Evolutionary conservation across 106 monocot genomes (phyloP).

Genomic region (Dendrobium nobile): DNA sequence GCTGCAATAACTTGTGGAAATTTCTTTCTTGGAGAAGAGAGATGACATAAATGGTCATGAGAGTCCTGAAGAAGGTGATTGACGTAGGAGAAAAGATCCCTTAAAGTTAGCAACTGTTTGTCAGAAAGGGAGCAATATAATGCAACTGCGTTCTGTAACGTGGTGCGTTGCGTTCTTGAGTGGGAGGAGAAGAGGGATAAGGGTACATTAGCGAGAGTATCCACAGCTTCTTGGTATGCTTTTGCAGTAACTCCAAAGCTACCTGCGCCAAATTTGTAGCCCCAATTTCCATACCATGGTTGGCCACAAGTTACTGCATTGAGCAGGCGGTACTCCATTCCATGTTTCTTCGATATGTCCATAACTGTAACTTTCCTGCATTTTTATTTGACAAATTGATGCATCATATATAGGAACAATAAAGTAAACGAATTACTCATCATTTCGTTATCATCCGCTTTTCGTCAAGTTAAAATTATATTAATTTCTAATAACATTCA

Average conservation of each 20-base stretch:
- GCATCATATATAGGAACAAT: too few species aligned
- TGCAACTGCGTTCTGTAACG: slow-evolving; percentile 44
- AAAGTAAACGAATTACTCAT: too few species aligned
- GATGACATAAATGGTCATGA: not conserved
- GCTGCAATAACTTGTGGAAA: not conserved
- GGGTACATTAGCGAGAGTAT: slow-evolving; percentile 35
- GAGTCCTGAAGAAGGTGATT: slow-evolving; percentile 28
- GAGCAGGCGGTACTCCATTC: slow-evolving; percentile 61
- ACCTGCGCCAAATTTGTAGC: slow-evolving; percentile 61
- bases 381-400: not conserved
- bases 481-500: too few species aligned
- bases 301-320: slow-evolving; percentile 48
- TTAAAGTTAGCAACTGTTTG: slow-evolving; percentile 30
- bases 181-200: slow-evolving; percentile 46
- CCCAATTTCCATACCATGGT: slow-evolving; percentile 85
- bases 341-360: slow-evolving; percentile 79
- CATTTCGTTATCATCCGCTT: too few species aligned
- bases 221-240: slow-evolving; percentile 43
- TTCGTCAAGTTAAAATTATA: too few species aligned
- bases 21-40: not conserved
- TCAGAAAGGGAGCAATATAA: slow-evolving; percentile 54
- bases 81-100: slow-evolving; percentile 40
- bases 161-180: slow-evolving; percentile 15
- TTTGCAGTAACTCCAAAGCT: slow-evolving; percentile 51
- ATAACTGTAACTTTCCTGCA: slow-evolving; percentile 81